These are phyloP conservation scores for Wallacemonas rigidus DNA, from an alignment of 208 protist genomes.

Conservation along the genomic window DNA sequence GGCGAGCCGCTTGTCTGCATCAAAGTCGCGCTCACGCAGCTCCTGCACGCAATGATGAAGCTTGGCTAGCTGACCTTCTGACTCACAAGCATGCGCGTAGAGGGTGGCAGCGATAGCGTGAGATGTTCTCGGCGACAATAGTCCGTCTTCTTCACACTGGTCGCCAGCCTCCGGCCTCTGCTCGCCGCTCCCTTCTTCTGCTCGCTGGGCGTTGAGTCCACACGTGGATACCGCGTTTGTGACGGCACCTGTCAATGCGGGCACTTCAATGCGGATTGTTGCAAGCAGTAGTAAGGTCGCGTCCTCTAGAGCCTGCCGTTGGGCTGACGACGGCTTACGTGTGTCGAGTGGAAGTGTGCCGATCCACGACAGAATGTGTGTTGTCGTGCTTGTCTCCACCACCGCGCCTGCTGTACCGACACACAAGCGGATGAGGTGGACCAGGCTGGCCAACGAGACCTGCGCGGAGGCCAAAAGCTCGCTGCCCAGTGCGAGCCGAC, in stretches of 20 bases:
- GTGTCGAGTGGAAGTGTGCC: not conserved
- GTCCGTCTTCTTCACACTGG: too few relatives aligned
- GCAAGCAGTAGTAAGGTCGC: not conserved
- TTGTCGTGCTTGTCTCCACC: not conserved
- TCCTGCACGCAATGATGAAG: constrained; percentile 13
- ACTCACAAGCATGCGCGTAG: not conserved
- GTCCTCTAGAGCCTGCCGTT: not conserved
- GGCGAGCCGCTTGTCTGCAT: constrained; percentile 12
- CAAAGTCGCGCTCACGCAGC: constrained; percentile 21
- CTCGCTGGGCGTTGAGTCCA: not conserved
- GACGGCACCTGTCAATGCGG: not conserved
- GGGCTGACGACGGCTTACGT: not conserved
- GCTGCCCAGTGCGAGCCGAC: not conserved
- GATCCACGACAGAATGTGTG: constrained; percentile 1
- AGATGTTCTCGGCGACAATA: not conserved
- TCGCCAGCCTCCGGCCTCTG: too few relatives aligned
- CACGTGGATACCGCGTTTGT: not conserved
- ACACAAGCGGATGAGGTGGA: constrained; percentile 16
- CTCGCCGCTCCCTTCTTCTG: too few relatives aligned
- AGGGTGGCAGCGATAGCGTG: not conserved
- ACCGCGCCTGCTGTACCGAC: not conserved
- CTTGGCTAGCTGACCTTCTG: not conserved
- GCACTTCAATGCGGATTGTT: not conserved
- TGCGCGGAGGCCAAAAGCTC: not conserved
- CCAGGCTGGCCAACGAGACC: not conserved